Conservation (phyloP, 768 basidiomycete species). For the Multifurca ochricompacta region DNA sequence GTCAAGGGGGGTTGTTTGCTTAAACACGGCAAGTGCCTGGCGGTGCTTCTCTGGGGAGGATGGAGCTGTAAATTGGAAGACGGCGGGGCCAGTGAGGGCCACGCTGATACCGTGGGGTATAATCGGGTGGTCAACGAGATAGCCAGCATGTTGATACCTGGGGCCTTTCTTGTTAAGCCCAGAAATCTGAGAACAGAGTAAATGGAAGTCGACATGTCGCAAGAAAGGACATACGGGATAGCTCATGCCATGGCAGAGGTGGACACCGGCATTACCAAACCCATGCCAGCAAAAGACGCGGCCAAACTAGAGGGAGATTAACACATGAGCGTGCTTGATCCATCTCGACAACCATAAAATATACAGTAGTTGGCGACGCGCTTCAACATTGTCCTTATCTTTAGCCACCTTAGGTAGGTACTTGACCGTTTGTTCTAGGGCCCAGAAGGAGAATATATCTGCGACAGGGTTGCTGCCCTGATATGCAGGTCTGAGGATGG, state of each 20-base stretch:
- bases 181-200: slow-evolving; percentile 53
- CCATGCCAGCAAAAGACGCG: slow-evolving; percentile 94
- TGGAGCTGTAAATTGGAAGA: slow-evolving; percentile 94
- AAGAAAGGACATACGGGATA: slow-evolving; percentile 51
- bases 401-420: slow-evolving; percentile 82
- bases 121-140: slow-evolving; percentile 76
- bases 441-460: slow-evolving; percentile 95
- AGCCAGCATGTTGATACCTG: slow-evolving; percentile 87
- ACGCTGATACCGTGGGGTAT: slow-evolving; percentile 93
- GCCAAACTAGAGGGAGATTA: slow-evolving; percentile 50
- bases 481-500: slow-evolving; percentile 84
- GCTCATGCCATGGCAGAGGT: slow-evolving; percentile 85
- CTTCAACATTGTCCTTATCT: slow-evolving; percentile 71
- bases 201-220: neutral
- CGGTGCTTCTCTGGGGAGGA: slow-evolving; percentile 89
- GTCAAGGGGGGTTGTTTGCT: slow-evolving; percentile 52
- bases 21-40: slow-evolving; percentile 81
- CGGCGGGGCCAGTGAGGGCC: slow-evolving; percentile 85
- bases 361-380: slow-evolving; percentile 86
- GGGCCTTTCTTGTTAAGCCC: slow-evolving; percentile 92
- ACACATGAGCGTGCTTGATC: neutral
- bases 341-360: slow-evolving; percentile 20
- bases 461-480: slow-evolving; percentile 93
- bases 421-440: slow-evolving; percentile 79
- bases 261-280: slow-evolving; percentile 90